Evolutionary conservation across 192 early-diverging fungal species (phyloP), one percentile per base, ranked within the genome.

Genomic region (Paraglomus brasilianum): DNA sequence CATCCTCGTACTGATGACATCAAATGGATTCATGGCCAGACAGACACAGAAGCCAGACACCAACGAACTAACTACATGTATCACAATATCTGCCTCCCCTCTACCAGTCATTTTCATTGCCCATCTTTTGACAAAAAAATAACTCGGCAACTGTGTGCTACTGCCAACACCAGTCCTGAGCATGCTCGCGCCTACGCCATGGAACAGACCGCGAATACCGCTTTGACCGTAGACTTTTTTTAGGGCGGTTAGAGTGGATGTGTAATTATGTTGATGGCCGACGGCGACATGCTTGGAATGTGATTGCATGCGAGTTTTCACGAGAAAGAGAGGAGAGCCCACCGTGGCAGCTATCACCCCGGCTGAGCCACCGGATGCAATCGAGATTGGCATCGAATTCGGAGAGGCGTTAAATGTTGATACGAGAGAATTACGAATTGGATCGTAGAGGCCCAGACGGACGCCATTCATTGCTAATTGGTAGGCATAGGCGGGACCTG

Each of bases 1-100:
- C 92, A 97, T 96, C 52, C 96, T 85, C 5, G 94, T 95, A 47
- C 84, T 91, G 51, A 95, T 88, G 8, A 97, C 93, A 78, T 98
- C 96, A 67, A 96, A 95, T n/a, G 96, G 95, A 64, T 98, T 97
- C 95, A 98, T 98, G 49, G 86, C 90, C 21, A 84, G 77, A 72
- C 92, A 93, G 14, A 96, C 90, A 71, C 93, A 88, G 63, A 96
- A 85, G 56, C 92, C 91, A 0, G 90, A 91, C 49, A 90, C 77
- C 81, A 95, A 79, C 74, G 87, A 88, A 4, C 91, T 86, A 43
- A 87, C 68, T 44, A 89, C 85, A 69, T 98, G 94, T 52, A 92
- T 84, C 9, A 81, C 46, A 21, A 87, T 79, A 60, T 86, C 81
- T 50, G 82, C 85, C 46, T 84, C 76, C 17, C 43, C 22, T 52